Evolutionary conservation across 257 asterid genomes (phyloP), one percentile per base, ranked within the genome.

Genomic region (Avicennia marina): DNA sequence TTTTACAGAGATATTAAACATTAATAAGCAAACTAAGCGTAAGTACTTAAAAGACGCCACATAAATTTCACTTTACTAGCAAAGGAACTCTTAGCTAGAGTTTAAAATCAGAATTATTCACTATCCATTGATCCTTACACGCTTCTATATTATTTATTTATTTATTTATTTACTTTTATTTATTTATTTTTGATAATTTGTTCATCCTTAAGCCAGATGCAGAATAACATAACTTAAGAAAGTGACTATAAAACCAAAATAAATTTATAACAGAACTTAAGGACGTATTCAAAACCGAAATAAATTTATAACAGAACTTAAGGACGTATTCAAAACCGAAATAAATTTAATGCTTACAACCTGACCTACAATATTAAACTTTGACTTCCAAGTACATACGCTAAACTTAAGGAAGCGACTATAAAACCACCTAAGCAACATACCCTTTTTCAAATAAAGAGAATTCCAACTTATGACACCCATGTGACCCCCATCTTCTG

Each of bases 41-140:
- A 50, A 60, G 47, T 41, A 38, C 26, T 25, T 6, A n/a, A 46
- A 39, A 61, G 31, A 20, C 33, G 53, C 19, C 41, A 2, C 42
- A 62, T 20, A 13, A 53, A 46, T 21, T 33, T 17, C 56, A 25
- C 7, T 24, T 26, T 11, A 12, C 11, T 45, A 33, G 9, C 11
- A 41, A 56, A 31, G 65, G 60, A 47, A 38, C 15, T 47, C 41
- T 43, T 34, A 18, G 11, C 29, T 18, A 16, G 60, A 51, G 9
- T 12, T 33, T 46, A 24, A 56, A 46, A 54, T n/a, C 25, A 55
- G 54, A 27, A 36, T n/a, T n/a, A n/a, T n/a, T n/a, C n/a, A n/a
- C n/a, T n/a, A n/a, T n/a, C n/a, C n/a, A n/a, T n/a, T n/a, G n/a
- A n/a, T n/a, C n/a, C n/a, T n/a, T n/a, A n/a, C n/a, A n/a, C n/a